A percentile compares a stretch with the other conserved stretches of the same genome.
These are phyloP conservation scores for Begonia loranthoides DNA, from an alignment of 306 rosid genomes.

Conservation along the genomic window DNA sequence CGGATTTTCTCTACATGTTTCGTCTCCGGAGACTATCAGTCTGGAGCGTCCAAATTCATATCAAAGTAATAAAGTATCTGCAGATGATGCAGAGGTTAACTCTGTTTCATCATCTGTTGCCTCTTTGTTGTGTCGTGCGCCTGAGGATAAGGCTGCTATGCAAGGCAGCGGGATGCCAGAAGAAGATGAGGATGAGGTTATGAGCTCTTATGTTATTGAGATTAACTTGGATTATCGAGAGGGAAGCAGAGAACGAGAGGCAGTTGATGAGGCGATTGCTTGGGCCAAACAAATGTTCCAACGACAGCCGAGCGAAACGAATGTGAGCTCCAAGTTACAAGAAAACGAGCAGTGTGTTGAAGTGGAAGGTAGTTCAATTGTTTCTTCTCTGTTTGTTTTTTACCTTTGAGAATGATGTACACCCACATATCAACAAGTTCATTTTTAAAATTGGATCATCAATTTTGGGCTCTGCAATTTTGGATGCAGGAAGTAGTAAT, in stretches of 20 bases:
- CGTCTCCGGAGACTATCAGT: slow-evolving; percentile 64
- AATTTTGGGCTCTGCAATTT: neutral
- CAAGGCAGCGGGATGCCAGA: slow-evolving; percentile 20
- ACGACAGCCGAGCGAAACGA: slow-evolving; percentile 34
- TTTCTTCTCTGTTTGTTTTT: neutral
- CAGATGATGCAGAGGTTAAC: slow-evolving; percentile 46
- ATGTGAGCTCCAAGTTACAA: slow-evolving; percentile 25
- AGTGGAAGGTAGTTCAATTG: slow-evolving; percentile 24
- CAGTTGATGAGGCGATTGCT: slow-evolving; percentile 85
- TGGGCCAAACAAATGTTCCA: slow-evolving; percentile 90
- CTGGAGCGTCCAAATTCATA: slow-evolving; percentile 35
- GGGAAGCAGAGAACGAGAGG: slow-evolving; percentile 44
- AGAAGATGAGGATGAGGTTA: slow-evolving; percentile 40
- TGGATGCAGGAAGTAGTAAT: slow-evolving; percentile 34
- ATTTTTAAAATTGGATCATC: neutral
- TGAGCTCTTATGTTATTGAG: slow-evolving; percentile 91
- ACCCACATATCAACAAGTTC: neutral
- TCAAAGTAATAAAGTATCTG: slow-evolving; percentile 35
- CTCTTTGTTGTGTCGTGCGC: slow-evolving; percentile 54
- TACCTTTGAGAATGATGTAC: neutral
- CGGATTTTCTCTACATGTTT: slow-evolving; percentile 42
- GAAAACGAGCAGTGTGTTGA: slow-evolving; percentile 26
- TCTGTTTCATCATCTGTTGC: slow-evolving; percentile 51
- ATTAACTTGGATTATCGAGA: slow-evolving; percentile 40
- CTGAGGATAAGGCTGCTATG: slow-evolving; percentile 29